A percentile compares a stretch with the other conserved stretches of the same genome.
Evolutionary conservation across 2,329 filamentous ascomycete species (phyloP).

Genomic region (Talaromyces sp.): DNA sequence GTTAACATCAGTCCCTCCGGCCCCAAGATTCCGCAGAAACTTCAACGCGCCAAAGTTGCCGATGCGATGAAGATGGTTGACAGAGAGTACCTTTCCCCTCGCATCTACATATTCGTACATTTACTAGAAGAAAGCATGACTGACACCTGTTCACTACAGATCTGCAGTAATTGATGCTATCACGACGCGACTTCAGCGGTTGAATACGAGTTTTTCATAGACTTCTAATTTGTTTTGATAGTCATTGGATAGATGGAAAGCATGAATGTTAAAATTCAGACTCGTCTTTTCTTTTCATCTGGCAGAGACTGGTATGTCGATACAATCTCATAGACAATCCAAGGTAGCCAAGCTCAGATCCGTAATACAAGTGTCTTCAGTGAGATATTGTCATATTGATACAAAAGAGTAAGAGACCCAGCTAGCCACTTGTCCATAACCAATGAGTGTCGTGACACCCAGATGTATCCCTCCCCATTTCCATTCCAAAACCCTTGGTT

Average conservation of each 20-base stretch:
- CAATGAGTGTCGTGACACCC: neutral
- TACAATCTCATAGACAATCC: neutral
- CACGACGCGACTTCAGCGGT: conserved; percentile 39
- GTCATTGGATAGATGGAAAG: neutral
- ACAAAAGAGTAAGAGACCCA: neutral
- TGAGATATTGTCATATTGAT: neutral
- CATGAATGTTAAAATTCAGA: neutral
- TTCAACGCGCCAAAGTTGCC: conserved; percentile 46
- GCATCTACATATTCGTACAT: too few species aligned
- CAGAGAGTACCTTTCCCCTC: conserved; percentile 39
- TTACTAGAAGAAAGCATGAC: neutral
- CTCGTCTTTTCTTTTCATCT: neutral
- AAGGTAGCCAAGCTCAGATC: neutral
- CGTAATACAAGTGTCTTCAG: neutral
- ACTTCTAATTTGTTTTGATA: neutral
- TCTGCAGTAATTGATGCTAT: conserved; percentile 45
- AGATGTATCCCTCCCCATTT: neutral
- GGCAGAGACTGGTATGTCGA: neutral
- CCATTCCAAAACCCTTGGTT: neutral
- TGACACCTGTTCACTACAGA: conserved; percentile 23
- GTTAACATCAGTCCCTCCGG: conserved; percentile 22
- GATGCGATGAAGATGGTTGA: conserved; percentile 52
- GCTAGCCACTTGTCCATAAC: neutral
- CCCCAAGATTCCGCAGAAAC: conserved; percentile 38
- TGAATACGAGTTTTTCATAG: conserved; percentile 34